Base-by-base conservation (phyloP, 2,329 filamentous ascomycete species). In the Colletotrichum sp. region DNA sequence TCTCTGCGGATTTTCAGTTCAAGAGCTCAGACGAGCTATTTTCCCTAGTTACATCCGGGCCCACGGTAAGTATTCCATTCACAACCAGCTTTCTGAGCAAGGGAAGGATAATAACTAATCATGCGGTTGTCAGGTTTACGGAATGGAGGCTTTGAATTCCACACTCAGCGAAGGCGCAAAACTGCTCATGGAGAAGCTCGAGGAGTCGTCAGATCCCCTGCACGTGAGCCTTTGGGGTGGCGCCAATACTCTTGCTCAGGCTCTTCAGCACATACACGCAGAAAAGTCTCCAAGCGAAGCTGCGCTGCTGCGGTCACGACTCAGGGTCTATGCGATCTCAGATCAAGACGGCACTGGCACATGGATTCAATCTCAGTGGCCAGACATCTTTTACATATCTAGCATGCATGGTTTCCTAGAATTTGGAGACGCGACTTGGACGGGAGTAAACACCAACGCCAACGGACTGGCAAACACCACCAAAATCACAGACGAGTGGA, bases 301-400 rank as follows among this genome's bases (percentile, higher is more conserved):
- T 2, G 80, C 82, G 1, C 73, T 72, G 0, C 82, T 90, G 26
- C 81, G 84, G 4, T 78, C 82, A 4, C 87, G 87, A 76, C 80
- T 91, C 6, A 84, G 89, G 12, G 85, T 90, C 8, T 91, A 91
- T 79, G 83, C 90, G 39, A 91, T 92, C 69, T 91, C 89, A 7
- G 91, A 92, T 77, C 90, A 92, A 77, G 90, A 92, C 76, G 87
- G 92, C 75, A 88, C 88, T 0, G 90, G 89, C 0, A 82, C 86
- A 0, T 92, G 90, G 90, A 89, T 92, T 44, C 87, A 90, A 15
- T 81, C 84, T 57, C 86, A 84, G 3, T 92, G 88, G 75, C 89
- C 91, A 0, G 86, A 89, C 32, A 80, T 92, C 8, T 88, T 90
- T 78, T 92, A 91, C 80, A 90, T 92, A 64, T 84, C 83, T 13